Conservation (phyloP, 352 stramenopile genomes). For the Stramenopiles sp. region DNA sequence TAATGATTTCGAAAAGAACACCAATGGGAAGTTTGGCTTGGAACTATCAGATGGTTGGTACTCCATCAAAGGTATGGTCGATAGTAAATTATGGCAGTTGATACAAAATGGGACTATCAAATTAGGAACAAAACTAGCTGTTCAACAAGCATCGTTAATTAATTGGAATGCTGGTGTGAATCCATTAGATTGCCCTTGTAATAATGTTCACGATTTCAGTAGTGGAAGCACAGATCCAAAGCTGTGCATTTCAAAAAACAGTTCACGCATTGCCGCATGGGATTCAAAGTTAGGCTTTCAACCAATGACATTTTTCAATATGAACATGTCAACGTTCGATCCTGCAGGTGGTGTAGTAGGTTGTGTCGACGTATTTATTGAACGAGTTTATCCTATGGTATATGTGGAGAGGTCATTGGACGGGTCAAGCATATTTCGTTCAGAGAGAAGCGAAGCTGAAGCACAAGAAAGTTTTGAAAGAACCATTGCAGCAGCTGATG, state of each 20-base stretch:
- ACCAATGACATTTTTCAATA: neutral
- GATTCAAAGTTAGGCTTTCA: conserved; percentile 3
- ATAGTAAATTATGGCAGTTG: conserved; percentile 27
- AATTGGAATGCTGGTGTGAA: neutral
- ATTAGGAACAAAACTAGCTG: conserved; percentile 38
- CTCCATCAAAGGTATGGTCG: conserved; percentile 30
- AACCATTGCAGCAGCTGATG: neutral
- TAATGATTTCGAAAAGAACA: neutral
- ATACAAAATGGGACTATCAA: conserved; percentile 27
- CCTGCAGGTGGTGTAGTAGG: neutral
- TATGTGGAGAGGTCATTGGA: neutral
- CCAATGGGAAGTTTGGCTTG: conserved; percentile 11
- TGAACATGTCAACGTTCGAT: neutral
- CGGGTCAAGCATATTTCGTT: neutral
- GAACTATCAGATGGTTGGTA: conserved; percentile 58
- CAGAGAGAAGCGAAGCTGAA: neutral
- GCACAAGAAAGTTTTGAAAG: neutral
- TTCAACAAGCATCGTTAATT: conserved; percentile 13
- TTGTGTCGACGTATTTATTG: neutral
- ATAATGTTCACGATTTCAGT: neutral
- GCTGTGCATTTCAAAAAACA: neutral
- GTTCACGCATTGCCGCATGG: neutral
- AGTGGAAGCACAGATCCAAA: neutral
- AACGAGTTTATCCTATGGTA: neutral
- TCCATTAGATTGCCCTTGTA: neutral